Evolutionary conservation across 2,329 filamentous ascomycete species (phyloP), one percentile per base, ranked within the genome.

Genomic region (Triangularia verruculosa): DNA sequence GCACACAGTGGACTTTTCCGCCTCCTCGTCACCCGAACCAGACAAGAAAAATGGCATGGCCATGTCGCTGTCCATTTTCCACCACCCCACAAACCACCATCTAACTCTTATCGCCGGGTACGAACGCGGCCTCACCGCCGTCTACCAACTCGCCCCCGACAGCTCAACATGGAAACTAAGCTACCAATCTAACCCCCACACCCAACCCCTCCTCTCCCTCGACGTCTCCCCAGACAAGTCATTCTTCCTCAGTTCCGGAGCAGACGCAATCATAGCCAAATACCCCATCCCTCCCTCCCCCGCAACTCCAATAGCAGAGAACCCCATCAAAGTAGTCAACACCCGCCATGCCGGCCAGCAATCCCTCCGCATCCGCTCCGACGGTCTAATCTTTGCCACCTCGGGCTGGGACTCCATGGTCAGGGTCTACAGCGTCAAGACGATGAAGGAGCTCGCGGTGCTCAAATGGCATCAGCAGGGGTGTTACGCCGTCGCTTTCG

Each of bases 321-420:
- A 83, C 60, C 83, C 89, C 0, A 71, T 89, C 58, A 90, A 89
- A 70, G 75, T 78, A 0, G 68, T 88, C 53, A 88, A 94, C 70
- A 97, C 94, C 1, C 94, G 90, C 72, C 95, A 98, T 74, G 85
- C 93, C 0, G 95, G 95, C 1, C 94, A 98, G 74, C 95, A 99
- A 75, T 86, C 88, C 11, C 78, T 99, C 6, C 79, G 78, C 3
- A 83, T 97, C 24, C 86, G 95, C 13, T 89, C 87, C 1, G 95
- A 99, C 74, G 90, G 88, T 2, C 89, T 86, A 67, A 83, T 99
- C 3, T 90, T 97, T 68, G 92, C 90, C 2, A 98, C 94, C 0
- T 94, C 92, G 0, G 95, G 95, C 3, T 99, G 95, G 95, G 95
- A 99, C 75, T 84, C 87, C 1, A 86, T 88, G 56, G 80, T 93